phyloP scores from a whole-genome alignment of 768 basidiomycete genomes.

The Naganishia vaughanmartiniae region DNA sequence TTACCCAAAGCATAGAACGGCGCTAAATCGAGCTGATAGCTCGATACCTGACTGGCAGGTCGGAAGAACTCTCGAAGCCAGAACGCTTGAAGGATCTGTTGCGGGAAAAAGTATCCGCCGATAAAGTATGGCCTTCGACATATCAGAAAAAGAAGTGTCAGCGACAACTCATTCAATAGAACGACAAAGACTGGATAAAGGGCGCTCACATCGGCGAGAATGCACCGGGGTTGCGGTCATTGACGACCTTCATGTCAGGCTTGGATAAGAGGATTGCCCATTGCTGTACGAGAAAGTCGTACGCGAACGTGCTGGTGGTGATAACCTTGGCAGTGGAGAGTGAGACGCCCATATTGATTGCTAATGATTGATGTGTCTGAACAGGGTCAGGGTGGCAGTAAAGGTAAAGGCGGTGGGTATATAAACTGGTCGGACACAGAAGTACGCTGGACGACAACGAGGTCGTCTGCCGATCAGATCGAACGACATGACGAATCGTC shows the following conservation, averaged over 20 bases:
- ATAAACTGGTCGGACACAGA: neutral
- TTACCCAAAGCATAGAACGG: conserved; percentile 47
- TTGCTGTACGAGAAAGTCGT: conserved; percentile 41
- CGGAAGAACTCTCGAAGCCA: conserved; percentile 46
- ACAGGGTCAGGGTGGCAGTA: neutral
- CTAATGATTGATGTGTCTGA: neutral
- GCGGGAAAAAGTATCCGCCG: conserved; percentile 45
- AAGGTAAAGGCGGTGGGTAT: neutral
- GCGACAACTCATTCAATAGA: no score
- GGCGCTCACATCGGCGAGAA: conserved; percentile 39
- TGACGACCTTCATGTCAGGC: conserved; percentile 49
- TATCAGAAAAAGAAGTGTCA: no score
- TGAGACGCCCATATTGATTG: conserved; percentile 44
- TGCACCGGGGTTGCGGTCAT: conserved; percentile 42
- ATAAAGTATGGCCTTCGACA: conserved; percentile 42
- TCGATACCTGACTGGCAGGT: conserved; percentile 38
- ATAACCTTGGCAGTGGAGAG: conserved; percentile 43
- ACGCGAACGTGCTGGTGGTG: conserved; percentile 40
- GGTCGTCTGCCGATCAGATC: conserved; percentile 18
- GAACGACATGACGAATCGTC: conserved; percentile 15
- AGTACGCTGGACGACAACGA: neutral
- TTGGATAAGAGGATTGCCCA: conserved; percentile 41
- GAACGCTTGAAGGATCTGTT: conserved; percentile 46
- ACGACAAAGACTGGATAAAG: neutral
- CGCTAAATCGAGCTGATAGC: conserved; percentile 34